These are phyloP conservation scores for Peltaster fructicola DNA, from an alignment of 2,329 filamentous ascomycete species.

Conservation along the genomic window DNA sequence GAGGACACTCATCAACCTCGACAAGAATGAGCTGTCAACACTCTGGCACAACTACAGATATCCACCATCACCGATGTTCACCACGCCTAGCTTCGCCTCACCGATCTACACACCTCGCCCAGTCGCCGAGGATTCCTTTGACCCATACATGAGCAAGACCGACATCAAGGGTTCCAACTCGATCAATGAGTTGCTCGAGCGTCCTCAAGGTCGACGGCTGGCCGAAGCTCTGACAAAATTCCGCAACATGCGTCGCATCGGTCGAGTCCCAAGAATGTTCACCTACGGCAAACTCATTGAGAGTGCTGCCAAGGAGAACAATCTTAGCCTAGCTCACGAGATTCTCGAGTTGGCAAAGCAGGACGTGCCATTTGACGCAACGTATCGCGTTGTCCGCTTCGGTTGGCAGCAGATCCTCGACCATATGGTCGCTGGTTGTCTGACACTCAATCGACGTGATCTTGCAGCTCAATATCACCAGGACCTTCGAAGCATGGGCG, in stretches of 20 bases:
- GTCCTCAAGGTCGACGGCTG: conserved; percentile 50
- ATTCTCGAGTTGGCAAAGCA: conserved; percentile 76
- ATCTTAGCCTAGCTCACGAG: conserved; percentile 66
- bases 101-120: conserved; percentile 33
- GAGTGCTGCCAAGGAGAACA: conserved; percentile 71
- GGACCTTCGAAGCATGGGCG: conserved; percentile 77
- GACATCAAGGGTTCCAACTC: conserved; percentile 86
- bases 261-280: conserved; percentile 84
- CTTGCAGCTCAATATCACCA: conserved; percentile 77
- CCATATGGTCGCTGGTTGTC: conserved; percentile 84
- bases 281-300: conserved; percentile 92
- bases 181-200: conserved; percentile 81
- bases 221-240: conserved; percentile 70
- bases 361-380: conserved; percentile 68
- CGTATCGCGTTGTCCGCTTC: conserved; percentile 77
- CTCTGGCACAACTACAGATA: conserved; percentile 43
- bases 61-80: conserved; percentile 24
- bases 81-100: conserved; percentile 33
- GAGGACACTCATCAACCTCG: conserved; percentile 38
- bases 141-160: conserved; percentile 77
- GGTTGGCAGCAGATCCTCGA: conserved; percentile 95
- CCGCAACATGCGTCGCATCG: conserved; percentile 81
- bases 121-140: conserved; percentile 63
- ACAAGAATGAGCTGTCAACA: conserved; percentile 28
- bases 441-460: conserved; percentile 64